phyloP scores from a whole-genome alignment of 2,329 filamentous ascomycete genomes.

The Mycocentrospora acerina region DNA sequence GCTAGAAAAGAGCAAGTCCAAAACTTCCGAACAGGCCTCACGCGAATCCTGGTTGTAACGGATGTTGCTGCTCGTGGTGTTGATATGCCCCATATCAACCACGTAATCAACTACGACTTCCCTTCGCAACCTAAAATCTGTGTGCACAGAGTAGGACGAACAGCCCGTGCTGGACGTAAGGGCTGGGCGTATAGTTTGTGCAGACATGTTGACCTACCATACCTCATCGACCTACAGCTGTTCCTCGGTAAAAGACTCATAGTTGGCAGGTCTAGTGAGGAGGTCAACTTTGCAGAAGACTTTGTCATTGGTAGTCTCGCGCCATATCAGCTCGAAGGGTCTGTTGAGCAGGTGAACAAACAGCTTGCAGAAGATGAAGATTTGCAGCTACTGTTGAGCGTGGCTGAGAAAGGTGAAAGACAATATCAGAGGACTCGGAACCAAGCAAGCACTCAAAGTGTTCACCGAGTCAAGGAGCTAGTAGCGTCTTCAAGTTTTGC shows the following conservation, averaged over 20 bases:
- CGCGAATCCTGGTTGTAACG: constrained; percentile 91
- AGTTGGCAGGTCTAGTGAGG: constrained; percentile 64
- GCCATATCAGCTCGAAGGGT: constrained; percentile 71
- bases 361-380: constrained; percentile 74
- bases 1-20: constrained; percentile 91
- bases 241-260: constrained; percentile 86
- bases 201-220: constrained; percentile 83
- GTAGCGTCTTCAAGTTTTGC: constrained; percentile 69
- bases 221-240: constrained; percentile 88
- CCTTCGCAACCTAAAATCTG: constrained; percentile 96
- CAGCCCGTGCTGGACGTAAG: constrained; percentile 85
- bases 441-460: constrained; percentile 85
- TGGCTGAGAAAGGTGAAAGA: constrained; percentile 86
- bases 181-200: constrained; percentile 96
- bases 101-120: constrained; percentile 99
- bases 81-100: constrained; percentile 92
- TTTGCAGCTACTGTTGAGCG: constrained; percentile 67
- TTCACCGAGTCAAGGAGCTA: constrained; percentile 79
- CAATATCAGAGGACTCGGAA: constrained; percentile 89
- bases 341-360: constrained; percentile 82
- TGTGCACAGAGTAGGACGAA: constrained; percentile 93
- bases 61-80: constrained; percentile 97
- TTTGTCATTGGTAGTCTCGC: constrained; percentile 78
- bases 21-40: constrained; percentile 79
- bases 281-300: constrained; percentile 75